A percentile compares a stretch with the other conserved stretches of the same genome.
Conservation (phyloP, 73 alveolate genomes). For the Paramecium octaurelia region DNA sequence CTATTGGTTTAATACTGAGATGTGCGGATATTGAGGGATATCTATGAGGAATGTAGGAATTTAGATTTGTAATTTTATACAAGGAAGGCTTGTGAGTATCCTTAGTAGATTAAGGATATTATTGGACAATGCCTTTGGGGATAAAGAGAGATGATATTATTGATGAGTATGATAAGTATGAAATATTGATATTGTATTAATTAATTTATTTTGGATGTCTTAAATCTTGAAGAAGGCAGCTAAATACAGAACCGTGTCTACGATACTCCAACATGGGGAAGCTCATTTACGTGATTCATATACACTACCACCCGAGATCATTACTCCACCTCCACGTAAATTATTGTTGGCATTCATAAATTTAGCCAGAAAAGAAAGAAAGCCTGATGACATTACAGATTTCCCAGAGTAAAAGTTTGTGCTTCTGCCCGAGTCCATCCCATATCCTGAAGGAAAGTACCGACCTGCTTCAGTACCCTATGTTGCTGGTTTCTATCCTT, state of each 20-base stretch:
- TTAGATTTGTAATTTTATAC: neutral
- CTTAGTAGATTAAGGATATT: neutral
- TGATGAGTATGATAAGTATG: neutral
- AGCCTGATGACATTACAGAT: conserved; percentile 86
- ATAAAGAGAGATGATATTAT: neutral
- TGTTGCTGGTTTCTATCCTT: conserved; percentile 83
- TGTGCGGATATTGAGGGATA: neutral
- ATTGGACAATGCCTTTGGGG: neutral
- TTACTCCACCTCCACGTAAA: conserved; percentile 58
- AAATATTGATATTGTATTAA: neutral
- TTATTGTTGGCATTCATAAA: neutral
- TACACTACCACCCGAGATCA: conserved; percentile 55
- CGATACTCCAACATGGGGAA: conserved; percentile 58
- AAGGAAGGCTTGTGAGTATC: neutral
- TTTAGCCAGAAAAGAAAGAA: conserved; percentile 56
- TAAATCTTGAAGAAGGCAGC: conserved; percentile 64
- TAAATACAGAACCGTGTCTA: conserved; percentile 56
- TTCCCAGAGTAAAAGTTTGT: conserved; percentile 70
- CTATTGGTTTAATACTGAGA: neutral
- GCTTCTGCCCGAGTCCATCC: conserved; percentile 59
- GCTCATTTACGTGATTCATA: conserved; percentile 61
- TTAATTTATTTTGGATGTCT: conserved; percentile 52
- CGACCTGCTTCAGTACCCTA: conserved; percentile 86
- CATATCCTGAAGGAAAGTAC: conserved; percentile 78
- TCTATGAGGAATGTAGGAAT: neutral